phyloP scores from a whole-genome alignment of 2,329 filamentous ascomycete species.

The Phaeosphaeria sp. region DNA sequence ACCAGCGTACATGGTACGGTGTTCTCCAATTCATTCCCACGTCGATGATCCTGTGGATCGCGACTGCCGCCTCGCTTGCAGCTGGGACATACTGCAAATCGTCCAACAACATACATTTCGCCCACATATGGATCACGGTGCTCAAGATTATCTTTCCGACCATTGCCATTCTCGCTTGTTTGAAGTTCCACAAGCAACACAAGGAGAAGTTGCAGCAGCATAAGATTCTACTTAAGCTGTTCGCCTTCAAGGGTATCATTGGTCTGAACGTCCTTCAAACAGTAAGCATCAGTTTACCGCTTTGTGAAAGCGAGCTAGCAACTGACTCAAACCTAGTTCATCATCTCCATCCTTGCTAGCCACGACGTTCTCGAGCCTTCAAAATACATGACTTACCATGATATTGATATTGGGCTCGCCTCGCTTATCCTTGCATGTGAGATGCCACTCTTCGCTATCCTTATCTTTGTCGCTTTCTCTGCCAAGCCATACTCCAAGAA shows the following conservation, averaged over 20 bases:
- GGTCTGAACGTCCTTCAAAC: conserved; percentile 37
- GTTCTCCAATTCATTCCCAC: conserved; percentile 42
- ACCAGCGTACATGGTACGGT: conserved; percentile 37
- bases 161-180: conserved; percentile 26
- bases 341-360: conserved; percentile 38
- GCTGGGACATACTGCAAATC: conserved; percentile 35
- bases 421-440: conserved; percentile 39
- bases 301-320: neutral
- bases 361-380: conserved; percentile 26
- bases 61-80: conserved; percentile 29
- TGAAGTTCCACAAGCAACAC: conserved; percentile 32
- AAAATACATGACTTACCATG: conserved; percentile 38
- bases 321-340: conserved; percentile 21
- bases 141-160: conserved; percentile 26
- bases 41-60: conserved; percentile 37
- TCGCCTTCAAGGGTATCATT: conserved; percentile 42
- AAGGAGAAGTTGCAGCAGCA: conserved; percentile 30
- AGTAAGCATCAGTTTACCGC: conserved; percentile 18
- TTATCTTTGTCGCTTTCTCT: conserved; percentile 35
- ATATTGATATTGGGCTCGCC: conserved; percentile 34
- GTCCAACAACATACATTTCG: conserved; percentile 37
- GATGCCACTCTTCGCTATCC: conserved; percentile 40
- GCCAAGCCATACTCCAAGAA: conserved; percentile 28
- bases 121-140: conserved; percentile 39
- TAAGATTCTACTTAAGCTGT: conserved; percentile 36